Evolutionary conservation across 176 grass and related monocot species (phyloP).

Genomic region (Puccinellia tenuiflora): DNA sequence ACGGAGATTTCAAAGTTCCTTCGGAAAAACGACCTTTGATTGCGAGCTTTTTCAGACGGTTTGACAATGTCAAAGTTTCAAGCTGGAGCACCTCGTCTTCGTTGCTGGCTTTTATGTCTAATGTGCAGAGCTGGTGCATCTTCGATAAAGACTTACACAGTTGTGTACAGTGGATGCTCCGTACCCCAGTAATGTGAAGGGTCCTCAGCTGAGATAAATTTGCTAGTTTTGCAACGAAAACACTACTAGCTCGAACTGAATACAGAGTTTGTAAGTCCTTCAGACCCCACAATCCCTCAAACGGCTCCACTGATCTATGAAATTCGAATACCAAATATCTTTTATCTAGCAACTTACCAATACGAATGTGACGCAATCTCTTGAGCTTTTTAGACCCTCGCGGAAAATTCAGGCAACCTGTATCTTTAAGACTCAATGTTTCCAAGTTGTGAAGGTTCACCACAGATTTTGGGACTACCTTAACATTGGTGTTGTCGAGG

Average conservation of each 20-base stretch:
- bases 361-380: constrained; percentile 21
- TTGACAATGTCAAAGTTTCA: too few relatives aligned
- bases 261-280: constrained; percentile 7
- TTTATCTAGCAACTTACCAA: not conserved
- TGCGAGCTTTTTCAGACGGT: too few relatives aligned
- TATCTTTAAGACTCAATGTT: constrained; percentile 31
- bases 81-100: too few relatives aligned
- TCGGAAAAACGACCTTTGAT: too few relatives aligned
- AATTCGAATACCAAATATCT: too few relatives aligned
- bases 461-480: constrained; percentile 40
- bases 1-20: too few relatives aligned
- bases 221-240: not conserved
- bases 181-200: not conserved
- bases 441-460: constrained; percentile 28
- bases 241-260: not conserved
- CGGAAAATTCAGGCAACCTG: not conserved
- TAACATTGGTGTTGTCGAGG: constrained; percentile 28
- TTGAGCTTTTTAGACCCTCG: not conserved
- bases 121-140: too few relatives aligned
- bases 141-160: constrained; percentile 20
- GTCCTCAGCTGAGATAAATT: constrained; percentile 19
- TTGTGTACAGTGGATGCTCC: not conserved
- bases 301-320: too few relatives aligned
- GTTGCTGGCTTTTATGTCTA: too few relatives aligned
- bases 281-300: not conserved